These are phyloP conservation scores for Hypoxylon lienhwacheense DNA, from an alignment of 495 filamentous ascomycete species.

Conservation along the genomic window DNA sequence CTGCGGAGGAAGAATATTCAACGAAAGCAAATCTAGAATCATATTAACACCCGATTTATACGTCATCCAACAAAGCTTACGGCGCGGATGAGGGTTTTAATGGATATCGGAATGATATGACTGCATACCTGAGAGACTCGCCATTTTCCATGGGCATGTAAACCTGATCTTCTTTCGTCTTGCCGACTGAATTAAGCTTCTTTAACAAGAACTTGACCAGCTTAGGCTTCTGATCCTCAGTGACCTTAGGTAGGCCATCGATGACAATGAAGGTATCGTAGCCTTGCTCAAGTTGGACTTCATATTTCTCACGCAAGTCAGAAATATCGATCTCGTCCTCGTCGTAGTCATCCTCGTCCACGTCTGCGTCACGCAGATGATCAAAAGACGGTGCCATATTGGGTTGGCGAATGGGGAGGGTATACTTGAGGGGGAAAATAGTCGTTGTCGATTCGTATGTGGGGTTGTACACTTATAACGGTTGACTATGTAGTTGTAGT, in stretches of 20 bases:
- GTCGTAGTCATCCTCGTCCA: constrained; percentile 86
- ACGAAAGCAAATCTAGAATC: constrained; percentile 81
- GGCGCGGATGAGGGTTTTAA: too few species aligned
- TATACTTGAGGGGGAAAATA: too few species aligned
- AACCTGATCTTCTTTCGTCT: constrained; percentile 80
- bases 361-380: constrained; percentile 64
- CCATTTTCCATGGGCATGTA: constrained; percentile 89
- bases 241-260: constrained; percentile 87
- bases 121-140: constrained; percentile 75
- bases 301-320: constrained; percentile 87
- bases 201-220: constrained; percentile 91
- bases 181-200: constrained; percentile 83
- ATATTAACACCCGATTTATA: constrained; percentile 13
- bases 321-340: constrained; percentile 93
- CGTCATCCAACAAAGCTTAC: not conserved
- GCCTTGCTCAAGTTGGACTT: constrained; percentile 93
- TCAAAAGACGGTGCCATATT: constrained; percentile 64
- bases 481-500: not conserved
- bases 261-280: constrained; percentile 94
- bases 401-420: constrained; percentile 31
- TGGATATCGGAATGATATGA: not conserved
- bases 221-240: constrained; percentile 81
- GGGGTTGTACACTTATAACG: constrained; percentile 6
- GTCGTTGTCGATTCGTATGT: too few species aligned
- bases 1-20: constrained; percentile 89